These are phyloP conservation scores for Cryptosporidium sp. DNA, from an alignment of 169 alveolate genomes.

Conservation along the genomic window DNA sequence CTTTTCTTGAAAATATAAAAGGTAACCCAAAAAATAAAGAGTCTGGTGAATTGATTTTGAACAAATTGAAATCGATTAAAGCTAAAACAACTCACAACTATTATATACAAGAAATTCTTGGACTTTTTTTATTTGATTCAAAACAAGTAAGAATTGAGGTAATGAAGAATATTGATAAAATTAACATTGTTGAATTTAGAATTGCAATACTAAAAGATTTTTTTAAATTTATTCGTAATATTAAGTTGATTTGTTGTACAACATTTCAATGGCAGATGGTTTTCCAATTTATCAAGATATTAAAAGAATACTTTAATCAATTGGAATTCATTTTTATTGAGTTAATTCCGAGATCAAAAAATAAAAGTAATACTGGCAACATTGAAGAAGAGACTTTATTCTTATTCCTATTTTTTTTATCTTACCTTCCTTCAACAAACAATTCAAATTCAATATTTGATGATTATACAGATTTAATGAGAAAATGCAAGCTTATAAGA, in stretches of 20 bases:
- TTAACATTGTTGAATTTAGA: constrained; percentile 25
- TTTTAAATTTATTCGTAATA: constrained; percentile 16
- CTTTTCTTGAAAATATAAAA: background rate
- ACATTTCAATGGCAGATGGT: constrained; percentile 48
- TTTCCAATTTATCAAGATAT: constrained; percentile 25
- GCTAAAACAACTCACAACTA: constrained; percentile 29
- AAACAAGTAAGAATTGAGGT: constrained; percentile 60
- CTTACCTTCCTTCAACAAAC: constrained; percentile 42
- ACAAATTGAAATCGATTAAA: background rate
- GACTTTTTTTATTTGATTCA: constrained; percentile 24
- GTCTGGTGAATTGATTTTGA: background rate
- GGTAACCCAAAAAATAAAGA: constrained; percentile 13
- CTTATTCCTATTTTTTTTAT: constrained; percentile 18
- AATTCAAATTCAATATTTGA: background rate
- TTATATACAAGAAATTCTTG: constrained; percentile 53
- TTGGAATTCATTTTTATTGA: constrained; percentile 20
- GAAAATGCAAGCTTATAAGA: constrained; percentile 5
- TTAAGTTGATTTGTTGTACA: constrained; percentile 13
- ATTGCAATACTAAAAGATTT: constrained; percentile 15
- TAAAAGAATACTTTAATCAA: constrained; percentile 61
- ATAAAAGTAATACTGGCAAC: background rate
- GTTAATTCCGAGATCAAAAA: constrained; percentile 37
- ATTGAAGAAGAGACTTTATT: constrained; percentile 20
- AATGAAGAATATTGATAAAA: constrained; percentile 13
- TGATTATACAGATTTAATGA: constrained; percentile 17